Evolutionary conservation across 768 basidiomycete genomes (phyloP), one percentile per base, ranked within the genome.

Genomic region (Terana coerulea): DNA sequence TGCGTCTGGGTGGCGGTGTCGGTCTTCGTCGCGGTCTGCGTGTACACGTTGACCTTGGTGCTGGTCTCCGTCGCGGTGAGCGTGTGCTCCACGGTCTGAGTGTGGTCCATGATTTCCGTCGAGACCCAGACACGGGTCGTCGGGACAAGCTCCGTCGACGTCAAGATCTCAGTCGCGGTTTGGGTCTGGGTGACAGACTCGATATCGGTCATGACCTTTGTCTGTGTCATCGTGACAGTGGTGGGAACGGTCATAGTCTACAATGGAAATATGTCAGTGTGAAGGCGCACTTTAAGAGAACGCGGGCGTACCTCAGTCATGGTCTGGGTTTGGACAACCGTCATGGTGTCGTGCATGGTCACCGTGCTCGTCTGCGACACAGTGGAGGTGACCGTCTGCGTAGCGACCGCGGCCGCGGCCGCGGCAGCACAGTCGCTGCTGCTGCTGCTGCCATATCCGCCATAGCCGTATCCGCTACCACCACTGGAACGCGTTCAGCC

Each of bases 81-180:
- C 40, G 81, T 83, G 61, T 81, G 72, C 56, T 84, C 79, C 43
- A 80, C 35, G 22, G 71, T 74, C 70, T 67, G 59, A 53, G 73
- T 74, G 28, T 66, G 69, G 72, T 84, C 81, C 57, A 81, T 74
- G 61, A 79, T 69, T 65, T 84, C 77, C 19, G 84, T 87, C 14
- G 83, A 85, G 33, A 83, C 75, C 76, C 77, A 86, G 42, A 84
- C 74, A 41, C 77, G 75, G 11, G 83, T 86, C 24, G 84, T 86
- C 41, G 83, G 83, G 36, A 80, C 69, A 29, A 78, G 67, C 64
- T 80, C 66, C 21, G 78, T 71, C 6, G 61, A 62, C 12, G 67
- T 69, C 61, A 59, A 47, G 1, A 62, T 58, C 52, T 61, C 43
- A 25, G 64, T 65, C 55, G n/a, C 19, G 19, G 54, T 56, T 24